Base-by-base conservation (phyloP, 2,329 filamentous ascomycete species). In the Blastomyces parvus region DNA sequence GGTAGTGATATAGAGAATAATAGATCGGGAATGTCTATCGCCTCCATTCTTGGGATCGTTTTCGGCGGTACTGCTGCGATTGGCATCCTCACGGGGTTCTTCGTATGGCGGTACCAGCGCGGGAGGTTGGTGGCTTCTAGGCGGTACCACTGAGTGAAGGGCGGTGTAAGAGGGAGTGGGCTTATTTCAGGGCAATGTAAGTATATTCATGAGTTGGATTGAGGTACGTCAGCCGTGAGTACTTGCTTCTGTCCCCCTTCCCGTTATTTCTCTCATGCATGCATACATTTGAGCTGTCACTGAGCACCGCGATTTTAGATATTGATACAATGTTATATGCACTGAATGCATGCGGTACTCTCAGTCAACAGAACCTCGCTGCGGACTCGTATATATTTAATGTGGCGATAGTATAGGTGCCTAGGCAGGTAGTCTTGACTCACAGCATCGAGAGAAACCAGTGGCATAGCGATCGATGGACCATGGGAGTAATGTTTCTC, bases 31-130 rank as follows among this genome's bases (percentile, higher is more conserved):
- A n/a, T 60, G 22, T 40, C 59, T 19, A 36, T 60, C 25, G 44
- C 27, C 5, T 38, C 44, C 25, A 60, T 60, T 60, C 59, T 60
- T 27, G 59, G 44, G 3, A 53, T 60, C 8, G n/a, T 60, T 38
- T 60, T 60, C 48, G 59, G 59, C 7, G 59, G 59, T 19, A 60
- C 48, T 9, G 33, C 48, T 25, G 59, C 33, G 9, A 3, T 60
- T 14, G 59, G 59, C 3, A 60, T 60, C 9, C 4, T 40, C 46
- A 60, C 36, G 17, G 59, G 59, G 11, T 50, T 25, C 33, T 0
- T 53, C 17, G 59, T 53, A 8, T 60, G 59, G 59, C 46, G 59
- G 33, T 33, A 50, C 14, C 59, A 60, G 33, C 42, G 27, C 6
- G 30, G 46, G 7, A 53, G 46, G 38, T 46, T 59, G 56, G 38